These are phyloP conservation scores for Musa itinerans DNA, from an alignment of 176 grass and related monocot species.

Conservation along the genomic window DNA sequence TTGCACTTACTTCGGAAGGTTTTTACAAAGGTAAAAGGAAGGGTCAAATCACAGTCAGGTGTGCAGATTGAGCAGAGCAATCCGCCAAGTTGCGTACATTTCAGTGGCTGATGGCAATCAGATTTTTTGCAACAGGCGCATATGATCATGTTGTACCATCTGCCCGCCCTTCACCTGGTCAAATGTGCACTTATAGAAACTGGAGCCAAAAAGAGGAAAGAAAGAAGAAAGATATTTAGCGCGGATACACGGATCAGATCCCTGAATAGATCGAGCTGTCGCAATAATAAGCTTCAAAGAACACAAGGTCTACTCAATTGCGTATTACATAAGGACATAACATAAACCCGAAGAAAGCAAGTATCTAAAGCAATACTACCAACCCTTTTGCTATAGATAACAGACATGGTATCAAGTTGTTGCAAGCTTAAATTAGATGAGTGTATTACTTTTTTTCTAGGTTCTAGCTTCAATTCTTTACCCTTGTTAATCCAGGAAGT, in stretches of 20 bases:
- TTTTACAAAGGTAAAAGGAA: too few species aligned
- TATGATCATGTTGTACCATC: conserved; percentile 42
- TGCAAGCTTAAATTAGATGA: background rate
- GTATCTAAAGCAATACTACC: background rate
- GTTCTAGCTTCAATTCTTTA: background rate
- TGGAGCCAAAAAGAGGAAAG: conserved; percentile 14
- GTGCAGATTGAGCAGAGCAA: too few species aligned
- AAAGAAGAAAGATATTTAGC: background rate
- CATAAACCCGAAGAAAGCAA: background rate
- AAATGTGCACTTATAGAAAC: conserved; percentile 63
- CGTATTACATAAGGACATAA: background rate
- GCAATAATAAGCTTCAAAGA: background rate
- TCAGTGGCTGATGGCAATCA: too few species aligned
- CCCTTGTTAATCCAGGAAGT: too few species aligned
- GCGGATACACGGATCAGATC: background rate
- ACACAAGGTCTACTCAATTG: background rate
- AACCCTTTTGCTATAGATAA: background rate
- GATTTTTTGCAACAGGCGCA: conserved; percentile 32
- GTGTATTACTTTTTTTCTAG: background rate
- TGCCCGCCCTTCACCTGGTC: conserved; percentile 45
- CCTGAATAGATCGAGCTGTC: background rate
- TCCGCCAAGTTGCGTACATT: too few species aligned
- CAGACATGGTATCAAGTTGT: background rate
- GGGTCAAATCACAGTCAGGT: too few species aligned
- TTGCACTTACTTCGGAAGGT: too few species aligned